Evolutionary conservation across 352 stramenopile genomes (phyloP), one percentile per base, ranked within the genome.

Genomic region (Blastocystis sp.): DNA sequence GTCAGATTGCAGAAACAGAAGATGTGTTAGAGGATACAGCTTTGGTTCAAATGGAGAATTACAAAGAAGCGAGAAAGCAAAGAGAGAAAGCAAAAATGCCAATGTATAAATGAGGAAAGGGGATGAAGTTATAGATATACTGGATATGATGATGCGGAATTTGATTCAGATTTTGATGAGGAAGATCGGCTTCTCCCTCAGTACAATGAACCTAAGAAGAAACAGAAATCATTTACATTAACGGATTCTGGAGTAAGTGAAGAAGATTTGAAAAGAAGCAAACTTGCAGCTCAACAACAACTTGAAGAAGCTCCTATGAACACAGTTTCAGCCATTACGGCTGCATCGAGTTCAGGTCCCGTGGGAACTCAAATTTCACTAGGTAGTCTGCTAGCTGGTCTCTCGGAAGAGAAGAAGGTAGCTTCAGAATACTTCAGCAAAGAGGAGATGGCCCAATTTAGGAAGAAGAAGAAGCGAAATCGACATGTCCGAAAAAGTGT

Each of bases 401-500:
- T 49, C 14, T 24, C 73, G 74, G n/a, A 19, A 21, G 77, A 87
- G 59, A 87, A 78, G 29, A 71, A 58, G 39, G 43, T 87, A 24
- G 77, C 77, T 14, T 14, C 21, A 51, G 77, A 87, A 19, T 87
- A 87, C 24, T 87, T 74, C 43, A 74, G 56, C n/a, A 11, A 14
- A 0, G 77, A 87, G 1, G 77, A 87, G 74, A 87, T 87, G 77
- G 77, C 77, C 11, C 42, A 87, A 77, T 87, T 87, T 29, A 46
- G 32, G 51, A 11, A n/a, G 24, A 74, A 78, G 43, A 71, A 54
- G 21, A 11, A 46, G 14, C 39, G 77, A 35, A 54, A 59, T 27
- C 59, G 77, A 29, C 43, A 29, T n/a, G 32, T 77, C 3, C 59
- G 59, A 14, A 81, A 81, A 39, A 81, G 51, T 24, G 71, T 51